These are phyloP conservation scores for Venturia carpophila DNA, from an alignment of 2,329 filamentous ascomycete species.

Conservation along the genomic window DNA sequence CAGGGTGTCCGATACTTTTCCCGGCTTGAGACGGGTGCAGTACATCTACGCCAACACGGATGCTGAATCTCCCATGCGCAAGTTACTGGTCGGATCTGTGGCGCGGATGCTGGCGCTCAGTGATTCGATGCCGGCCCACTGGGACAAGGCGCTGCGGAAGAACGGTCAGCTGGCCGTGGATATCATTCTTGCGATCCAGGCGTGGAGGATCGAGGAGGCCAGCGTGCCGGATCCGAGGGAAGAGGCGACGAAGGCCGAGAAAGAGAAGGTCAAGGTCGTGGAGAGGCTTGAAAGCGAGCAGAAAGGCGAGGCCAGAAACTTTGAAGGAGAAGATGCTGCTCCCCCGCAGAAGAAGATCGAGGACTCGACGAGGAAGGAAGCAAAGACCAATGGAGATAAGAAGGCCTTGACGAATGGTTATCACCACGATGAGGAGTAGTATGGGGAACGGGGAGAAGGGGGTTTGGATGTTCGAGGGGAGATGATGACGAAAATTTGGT, in stretches of 20 bases:
- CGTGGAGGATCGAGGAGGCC: slow-evolving; percentile 44
- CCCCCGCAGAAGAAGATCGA: slow-evolving; percentile 8
- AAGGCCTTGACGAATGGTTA: slow-evolving; percentile 8
- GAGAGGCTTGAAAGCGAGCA: slow-evolving; percentile 21
- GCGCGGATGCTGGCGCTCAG: slow-evolving; percentile 43
- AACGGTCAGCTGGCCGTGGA: slow-evolving; percentile 50
- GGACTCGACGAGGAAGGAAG: background rate
- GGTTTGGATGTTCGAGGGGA: background rate
- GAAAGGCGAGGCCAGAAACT: slow-evolving; percentile 9
- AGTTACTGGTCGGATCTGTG: slow-evolving; percentile 42
- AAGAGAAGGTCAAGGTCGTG: slow-evolving; percentile 22
- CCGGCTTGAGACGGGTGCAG: slow-evolving; percentile 45
- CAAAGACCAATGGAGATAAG: slow-evolving; percentile 2
- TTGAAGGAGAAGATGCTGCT: slow-evolving; percentile 3
- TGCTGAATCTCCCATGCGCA: slow-evolving; percentile 40
- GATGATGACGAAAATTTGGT: too few relatives aligned
- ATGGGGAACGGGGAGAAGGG: background rate
- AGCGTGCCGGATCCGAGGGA: slow-evolving; percentile 40
- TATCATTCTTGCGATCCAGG: slow-evolving; percentile 46
- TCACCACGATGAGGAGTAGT: background rate
- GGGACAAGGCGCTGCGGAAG: slow-evolving; percentile 47
- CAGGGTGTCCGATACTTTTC: slow-evolving; percentile 45
- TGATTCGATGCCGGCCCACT: slow-evolving; percentile 45
- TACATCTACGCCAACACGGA: slow-evolving; percentile 45
- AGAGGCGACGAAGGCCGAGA: slow-evolving; percentile 22